Evolutionary conservation across 2,329 filamentous ascomycete species (phyloP), one percentile per base, ranked within the genome.

Genomic region (Colletotrichum euphorbiae): DNA sequence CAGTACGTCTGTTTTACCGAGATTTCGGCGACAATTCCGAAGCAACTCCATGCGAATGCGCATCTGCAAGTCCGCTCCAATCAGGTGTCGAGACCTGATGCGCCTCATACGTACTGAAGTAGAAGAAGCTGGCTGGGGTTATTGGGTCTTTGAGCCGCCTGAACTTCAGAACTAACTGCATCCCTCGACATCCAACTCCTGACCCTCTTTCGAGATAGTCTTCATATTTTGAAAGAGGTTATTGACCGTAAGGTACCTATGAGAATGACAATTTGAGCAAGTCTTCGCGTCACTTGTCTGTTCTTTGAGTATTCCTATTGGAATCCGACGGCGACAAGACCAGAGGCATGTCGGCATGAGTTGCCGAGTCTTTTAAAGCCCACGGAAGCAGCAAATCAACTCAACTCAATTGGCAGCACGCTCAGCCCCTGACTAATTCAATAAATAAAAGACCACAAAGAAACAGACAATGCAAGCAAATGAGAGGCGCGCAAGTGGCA

Each of bases 11-110:
- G 31, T 51, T 19, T 63, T 63, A 33, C 64, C 59, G 64, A 67
- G 43, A 56, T 57, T 57, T 28, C 59, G 43, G 64, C 64, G 59
- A 57, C 42, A 50, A 57, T 56, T 43, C 64, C 58, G 59, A 63
- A 21, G 43, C 58, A 67, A 43, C 3, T n/a, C n/a, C n/a, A n/a
- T 36, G 58, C 48, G 63, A 36, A 12, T 24, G 50, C 21, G 4
- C 46, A n/a, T 4, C 40, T 51, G 24, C 46, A 21, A 28, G 46
- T 51, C 46, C 46, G 21, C 13, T 51, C 46, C 46, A 51, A 51
- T 33, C 8, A 38, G 24, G n/a, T 15, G 13, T 54, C 36, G 28
- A 19, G 15, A 43, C 6, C 24, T 24, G 24, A 24, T 24, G 24
- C 24, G 24, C 24, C 28, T 28, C 28, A 28, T 7, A 28, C 6